These are phyloP conservation scores for Microbotryum intermedium DNA, from an alignment of 1,284 basidiomycete genomes.

Conservation along the genomic window DNA sequence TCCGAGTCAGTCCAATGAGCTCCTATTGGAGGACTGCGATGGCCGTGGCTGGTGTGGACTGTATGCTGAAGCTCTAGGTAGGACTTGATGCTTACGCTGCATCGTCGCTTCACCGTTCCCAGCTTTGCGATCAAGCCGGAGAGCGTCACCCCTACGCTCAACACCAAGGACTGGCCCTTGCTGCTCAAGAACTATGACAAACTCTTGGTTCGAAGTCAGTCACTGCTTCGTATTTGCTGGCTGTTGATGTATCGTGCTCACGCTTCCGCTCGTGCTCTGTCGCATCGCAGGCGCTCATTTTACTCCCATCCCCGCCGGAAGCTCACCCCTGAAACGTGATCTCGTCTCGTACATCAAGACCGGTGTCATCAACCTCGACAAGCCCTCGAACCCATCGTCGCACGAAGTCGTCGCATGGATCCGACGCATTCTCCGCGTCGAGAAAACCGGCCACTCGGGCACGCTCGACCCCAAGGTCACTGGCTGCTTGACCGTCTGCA, in stretches of 20 bases:
- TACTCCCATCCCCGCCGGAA: constrained; percentile 74
- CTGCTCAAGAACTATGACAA: constrained; percentile 99
- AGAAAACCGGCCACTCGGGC: constrained; percentile 97
- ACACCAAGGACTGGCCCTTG: constrained; percentile 96
- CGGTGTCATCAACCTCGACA: constrained; percentile 98
- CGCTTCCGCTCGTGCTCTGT: constrained; percentile 52
- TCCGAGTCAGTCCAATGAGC: constrained; percentile 6
- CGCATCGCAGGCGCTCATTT: constrained; percentile 81
- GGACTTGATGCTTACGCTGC: constrained; percentile 11
- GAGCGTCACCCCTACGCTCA: constrained; percentile 43
- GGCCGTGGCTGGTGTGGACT: not conserved
- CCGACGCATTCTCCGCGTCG: constrained; percentile 84
- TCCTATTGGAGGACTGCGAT: not conserved
- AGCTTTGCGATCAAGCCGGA: constrained; percentile 44
- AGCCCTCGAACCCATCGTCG: constrained; percentile 99
- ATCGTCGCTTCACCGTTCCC: constrained; percentile 13
- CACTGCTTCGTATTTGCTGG: not conserved
- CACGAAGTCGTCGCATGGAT: constrained; percentile 99
- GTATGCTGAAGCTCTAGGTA: constrained; percentile 1
- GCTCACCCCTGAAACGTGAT: constrained; percentile 77
- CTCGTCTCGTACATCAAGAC: constrained; percentile 86
- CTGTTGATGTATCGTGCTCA: not conserved
- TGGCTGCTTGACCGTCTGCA: constrained; percentile 96
- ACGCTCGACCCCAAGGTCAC: constrained; percentile 99
- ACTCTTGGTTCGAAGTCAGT: constrained; percentile 35